Base-by-base conservation (phyloP, 805 yeast species). In the Saccharomycopsis schoenii region DNA sequence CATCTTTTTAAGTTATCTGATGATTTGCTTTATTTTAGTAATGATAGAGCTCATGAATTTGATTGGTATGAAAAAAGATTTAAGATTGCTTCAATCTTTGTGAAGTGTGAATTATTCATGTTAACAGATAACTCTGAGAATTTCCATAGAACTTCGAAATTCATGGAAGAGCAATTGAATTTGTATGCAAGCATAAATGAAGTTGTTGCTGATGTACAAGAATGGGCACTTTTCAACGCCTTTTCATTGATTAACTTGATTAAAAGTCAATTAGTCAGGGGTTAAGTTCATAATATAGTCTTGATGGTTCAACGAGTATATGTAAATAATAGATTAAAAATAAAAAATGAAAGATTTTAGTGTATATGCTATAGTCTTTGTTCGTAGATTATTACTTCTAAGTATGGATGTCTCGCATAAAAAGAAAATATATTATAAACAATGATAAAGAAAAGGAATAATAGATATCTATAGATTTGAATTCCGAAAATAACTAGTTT, bases 31-130 rank as follows among this genome's bases (percentile, higher is more conserved):
- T 90, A 74, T 71, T 83, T 82, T 66, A 84, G 96, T 0, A 94
- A 92, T 11, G 97, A 92, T 69, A 68, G 72, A 59, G 81, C 94
- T 21, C 66, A 74, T 19, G 97, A 90, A 71, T 85, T 88, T 70
- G 86, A 89, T 2, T 93, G 99, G 99, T 93, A 93, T 72, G 77
- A 96, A n/a, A 88, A 91, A 69, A 77, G 99, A 65, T 74, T 86
- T 15, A 80, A 88, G 9, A 70, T 93, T 15, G 80, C 88, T 25
- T 77, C 87, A 1, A 80, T 87, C 1, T 89, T 88, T 71, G 87
- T 88, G 1, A 81, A 86, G 43, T 75, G 87, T 47, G 97, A 93
- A 71, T 74, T 89, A 64, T 89, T 82, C 74, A 87, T 86, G 94
- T 75, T 89, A 54, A 85, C 81, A 66, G 97, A 93, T 71, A 76